These are phyloP conservation scores for Mucor piriformis DNA, from an alignment of 371 early-diverging fungal species.

Conservation along the genomic window DNA sequence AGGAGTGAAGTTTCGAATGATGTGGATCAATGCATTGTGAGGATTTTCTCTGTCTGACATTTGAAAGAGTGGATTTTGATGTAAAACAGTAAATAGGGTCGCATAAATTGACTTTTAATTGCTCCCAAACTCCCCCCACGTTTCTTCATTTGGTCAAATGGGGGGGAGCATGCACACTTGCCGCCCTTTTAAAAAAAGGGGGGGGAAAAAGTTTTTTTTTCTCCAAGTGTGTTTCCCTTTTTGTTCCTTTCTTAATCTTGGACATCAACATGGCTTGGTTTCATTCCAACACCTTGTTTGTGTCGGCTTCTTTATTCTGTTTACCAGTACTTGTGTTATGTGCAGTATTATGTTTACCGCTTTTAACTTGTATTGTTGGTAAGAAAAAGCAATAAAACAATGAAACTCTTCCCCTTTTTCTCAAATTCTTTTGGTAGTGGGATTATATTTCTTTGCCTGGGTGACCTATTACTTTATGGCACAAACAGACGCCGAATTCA, in stretches of 20 bases:
- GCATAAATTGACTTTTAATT: no score
- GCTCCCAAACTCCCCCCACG: no score
- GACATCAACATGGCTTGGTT: constrained; percentile 22
- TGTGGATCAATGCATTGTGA: not conserved
- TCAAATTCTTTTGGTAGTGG: constrained; percentile 39
- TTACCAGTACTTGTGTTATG: constrained; percentile 39
- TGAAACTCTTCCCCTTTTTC: not conserved
- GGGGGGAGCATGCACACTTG: no score
- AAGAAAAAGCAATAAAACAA: constrained; percentile 3
- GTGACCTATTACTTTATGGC: constrained; percentile 42
- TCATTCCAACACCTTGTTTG: constrained; percentile 36
- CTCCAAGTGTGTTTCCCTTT: no score
- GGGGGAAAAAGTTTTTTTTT: no score
- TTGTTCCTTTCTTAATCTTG: no score
- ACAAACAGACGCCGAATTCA: constrained; percentile 39
- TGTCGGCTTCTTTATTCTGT: constrained; percentile 47
- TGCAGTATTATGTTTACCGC: constrained; percentile 39
- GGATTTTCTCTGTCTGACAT: not conserved
- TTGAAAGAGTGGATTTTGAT: no score
- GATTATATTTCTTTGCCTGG: constrained; percentile 59
- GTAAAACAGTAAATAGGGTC: no score
- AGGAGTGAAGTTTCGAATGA: constrained; percentile 52
- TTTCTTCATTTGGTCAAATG: no score
- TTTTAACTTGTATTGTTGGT: constrained; percentile 39
- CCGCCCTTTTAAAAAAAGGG: not conserved